Base-by-base conservation (phyloP, 1,284 basidiomycete species). In the Trametes polyzona region DNA sequence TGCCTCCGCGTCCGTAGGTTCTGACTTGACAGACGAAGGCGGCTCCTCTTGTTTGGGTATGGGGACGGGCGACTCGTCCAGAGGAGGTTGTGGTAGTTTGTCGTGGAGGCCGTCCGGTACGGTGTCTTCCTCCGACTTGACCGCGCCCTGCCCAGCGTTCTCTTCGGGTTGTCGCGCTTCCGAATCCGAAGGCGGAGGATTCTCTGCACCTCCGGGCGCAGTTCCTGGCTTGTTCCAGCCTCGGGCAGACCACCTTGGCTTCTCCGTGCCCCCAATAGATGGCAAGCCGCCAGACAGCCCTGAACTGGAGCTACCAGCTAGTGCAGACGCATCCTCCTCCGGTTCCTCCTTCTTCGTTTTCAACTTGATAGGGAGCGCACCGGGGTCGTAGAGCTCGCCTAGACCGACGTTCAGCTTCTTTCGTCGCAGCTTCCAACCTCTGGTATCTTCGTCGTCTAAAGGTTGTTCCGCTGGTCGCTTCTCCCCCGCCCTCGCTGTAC, bases 381-480 rank as follows among this genome's bases (percentile, higher is more conserved):
- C 87, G 5, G 88, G 88, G 65, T 92, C 89, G 62, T 89, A 92
- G 29, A 89, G 78, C 62, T 89, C 83, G 19, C 83, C 87, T 8
- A 92, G 69, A 5, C 87, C 88, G 0, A 76, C 70, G 0, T 64
- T 70, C 17, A 81, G 64, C 0, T 76, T 83, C 73, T 83, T 86
- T 74, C 83, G 86, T 54, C 82, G 77, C 56, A 92, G 62, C 72
- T 90, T 91, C 76, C 84, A 92, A 19, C 73, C 71, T 6, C 86
- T 80, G 7, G 72, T 74, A 61, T 88, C 86, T 39, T 86, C 84
- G 16, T 82, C 80, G 41, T 82, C 82, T 6, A 69, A 66, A 1
- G 56, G 48, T 27, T 61, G 63, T 35, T 71, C 71, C n/a, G 69
- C 70, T 21, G 64, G 59, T 19, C 76, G 65, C 61, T 78, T 78